Evolutionary conservation across 805 yeast genomes (phyloP), one percentile per base, ranked within the genome.

Genomic region (Candida nitratophila): DNA sequence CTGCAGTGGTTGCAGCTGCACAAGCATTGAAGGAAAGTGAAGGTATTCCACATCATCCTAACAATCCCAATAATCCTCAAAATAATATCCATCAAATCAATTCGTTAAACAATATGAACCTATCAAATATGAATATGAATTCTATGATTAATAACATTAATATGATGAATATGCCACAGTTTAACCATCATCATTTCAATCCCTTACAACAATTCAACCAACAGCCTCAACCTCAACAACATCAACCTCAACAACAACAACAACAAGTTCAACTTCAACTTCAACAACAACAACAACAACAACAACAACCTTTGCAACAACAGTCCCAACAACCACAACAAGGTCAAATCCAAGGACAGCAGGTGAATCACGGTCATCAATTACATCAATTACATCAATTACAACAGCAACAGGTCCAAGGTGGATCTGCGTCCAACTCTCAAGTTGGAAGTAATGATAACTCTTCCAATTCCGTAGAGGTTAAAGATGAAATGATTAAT

Each of bases 1-100:
- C 54, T 20, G 57, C 56, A 15, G 59, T 56, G 2, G 58, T 49
- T 16, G 58, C 58, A 26, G 59, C 58, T 17, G 59, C 52, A 10
- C 55, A 53, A 42, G 58, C 57, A 27, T 40, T 53, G 21, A 53
- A 53, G 22, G 55, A 53, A n/a, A 39, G 47, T 30, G 49, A 32
- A 44, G 29, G 29, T 24, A 10, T 42, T 12, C n/a, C 40, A 2
- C 19, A n/a, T 17, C 38, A n/a, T 17, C 2, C 41, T 26, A 15
- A 8, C 4, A 15, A 15, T 27, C 16, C 6, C 11, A 30, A 31
- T 16, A 7, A 8, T 26, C 11, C 29, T 26, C n/a, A n/a, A n/a
- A n/a, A n/a, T n/a, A n/a, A n/a, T n/a, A n/a, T n/a, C n/a, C n/a
- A n/a, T n/a, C n/a, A n/a, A n/a, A n/a, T n/a, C n/a, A n/a, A n/a